A percentile compares a stretch with the other conserved stretches of the same genome.
Conservation (phyloP, 352 stramenopile species). For the Globisporangium takayamanum region DNA sequence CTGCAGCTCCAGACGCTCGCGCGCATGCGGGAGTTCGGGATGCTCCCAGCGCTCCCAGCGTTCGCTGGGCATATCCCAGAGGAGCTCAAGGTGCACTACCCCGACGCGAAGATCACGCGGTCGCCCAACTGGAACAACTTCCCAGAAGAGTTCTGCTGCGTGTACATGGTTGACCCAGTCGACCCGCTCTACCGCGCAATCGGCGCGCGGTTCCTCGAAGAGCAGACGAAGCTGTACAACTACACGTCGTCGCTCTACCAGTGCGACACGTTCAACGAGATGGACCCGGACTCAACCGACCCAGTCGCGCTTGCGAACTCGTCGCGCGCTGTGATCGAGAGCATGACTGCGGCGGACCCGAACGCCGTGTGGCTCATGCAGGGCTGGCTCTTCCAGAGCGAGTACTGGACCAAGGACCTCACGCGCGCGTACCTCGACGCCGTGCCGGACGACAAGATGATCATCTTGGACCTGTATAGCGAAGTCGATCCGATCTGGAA, state of each 20-base stretch:
- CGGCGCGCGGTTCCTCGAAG: slow-evolving; percentile 68
- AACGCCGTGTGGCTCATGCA: slow-evolving; percentile 83
- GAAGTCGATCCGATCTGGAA: slow-evolving; percentile 67
- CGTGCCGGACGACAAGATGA: slow-evolving; percentile 55
- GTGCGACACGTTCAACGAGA: slow-evolving; percentile 81
- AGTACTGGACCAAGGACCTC: slow-evolving; percentile 65
- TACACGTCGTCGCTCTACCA: slow-evolving; percentile 79
- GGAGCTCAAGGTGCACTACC: slow-evolving; percentile 66
- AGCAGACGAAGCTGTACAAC: slow-evolving; percentile 52
- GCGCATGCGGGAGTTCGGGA: slow-evolving; percentile 82
- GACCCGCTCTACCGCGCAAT: slow-evolving; percentile 84
- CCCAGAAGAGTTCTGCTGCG: slow-evolving; percentile 75
- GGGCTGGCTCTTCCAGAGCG: slow-evolving; percentile 70
- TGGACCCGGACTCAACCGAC: slow-evolving; percentile 67
- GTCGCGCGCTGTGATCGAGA: slow-evolving; percentile 64
- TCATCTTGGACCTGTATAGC: slow-evolving; percentile 81
- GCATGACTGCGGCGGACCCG: slow-evolving; percentile 59
- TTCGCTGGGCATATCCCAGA: slow-evolving; percentile 88
- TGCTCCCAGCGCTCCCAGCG: slow-evolving; percentile 85
- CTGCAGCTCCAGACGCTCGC: slow-evolving; percentile 80
- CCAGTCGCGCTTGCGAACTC: slow-evolving; percentile 33
- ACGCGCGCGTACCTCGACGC: slow-evolving; percentile 44
- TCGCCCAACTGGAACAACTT: slow-evolving; percentile 79
- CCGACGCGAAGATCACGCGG: slow-evolving; percentile 69
- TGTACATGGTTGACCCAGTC: slow-evolving; percentile 75